These are phyloP conservation scores for Lactifluus echinatus DNA, from an alignment of 768 basidiomycete species.

Conservation along the genomic window DNA sequence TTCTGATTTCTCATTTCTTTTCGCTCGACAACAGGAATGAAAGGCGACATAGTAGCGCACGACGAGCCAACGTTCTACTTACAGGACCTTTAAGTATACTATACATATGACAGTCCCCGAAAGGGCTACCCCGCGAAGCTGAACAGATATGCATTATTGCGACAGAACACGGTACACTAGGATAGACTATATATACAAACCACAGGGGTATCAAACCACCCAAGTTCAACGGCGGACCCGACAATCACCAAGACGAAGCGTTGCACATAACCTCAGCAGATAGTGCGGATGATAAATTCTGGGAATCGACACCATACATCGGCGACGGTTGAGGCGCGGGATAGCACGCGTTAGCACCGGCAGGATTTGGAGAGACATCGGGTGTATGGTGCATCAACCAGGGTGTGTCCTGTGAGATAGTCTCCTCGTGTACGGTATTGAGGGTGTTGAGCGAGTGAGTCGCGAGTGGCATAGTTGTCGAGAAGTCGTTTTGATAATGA, in stretches of 20 bases:
- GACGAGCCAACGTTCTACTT: neutral
- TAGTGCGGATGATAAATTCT: neutral
- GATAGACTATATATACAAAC: neutral
- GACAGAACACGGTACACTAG: neutral
- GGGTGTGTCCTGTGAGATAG: neutral
- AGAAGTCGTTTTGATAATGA: neutral
- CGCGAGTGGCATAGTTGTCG: neutral
- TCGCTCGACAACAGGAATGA: no score
- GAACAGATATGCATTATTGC: neutral
- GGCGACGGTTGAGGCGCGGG: neutral
- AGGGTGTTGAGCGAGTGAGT: neutral
- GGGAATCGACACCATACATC: neutral
- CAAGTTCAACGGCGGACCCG: neutral
- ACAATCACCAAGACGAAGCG: neutral
- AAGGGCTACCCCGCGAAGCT: neutral
- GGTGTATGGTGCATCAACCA: neutral
- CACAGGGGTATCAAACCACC: neutral
- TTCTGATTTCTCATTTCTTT: no score
- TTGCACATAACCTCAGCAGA: neutral
- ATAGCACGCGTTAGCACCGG: neutral
- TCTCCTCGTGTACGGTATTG: neutral
- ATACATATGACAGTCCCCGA: neutral
- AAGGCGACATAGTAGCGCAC: no score
- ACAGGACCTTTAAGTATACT: neutral
- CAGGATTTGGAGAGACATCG: neutral